phyloP scores from a whole-genome alignment of 2,329 filamentous ascomycete species.

The Diaporthe sp. region DNA sequence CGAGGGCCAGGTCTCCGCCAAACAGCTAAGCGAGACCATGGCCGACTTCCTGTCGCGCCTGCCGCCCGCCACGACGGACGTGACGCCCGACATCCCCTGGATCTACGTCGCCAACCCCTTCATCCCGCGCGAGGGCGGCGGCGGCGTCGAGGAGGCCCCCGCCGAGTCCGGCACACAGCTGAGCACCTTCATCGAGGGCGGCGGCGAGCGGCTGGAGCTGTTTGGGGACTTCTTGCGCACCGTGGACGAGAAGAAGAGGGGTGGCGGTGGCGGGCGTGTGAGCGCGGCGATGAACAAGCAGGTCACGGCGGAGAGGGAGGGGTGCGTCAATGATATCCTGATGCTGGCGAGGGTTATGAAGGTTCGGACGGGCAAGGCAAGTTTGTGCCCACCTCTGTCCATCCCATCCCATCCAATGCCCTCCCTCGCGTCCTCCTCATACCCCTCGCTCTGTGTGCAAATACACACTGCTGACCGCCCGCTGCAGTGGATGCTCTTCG shows the following conservation, averaged over 20 bases:
- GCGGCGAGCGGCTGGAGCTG: conserved; percentile 59
- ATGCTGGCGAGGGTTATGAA: conserved; percentile 67
- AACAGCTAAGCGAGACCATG: conserved; percentile 57
- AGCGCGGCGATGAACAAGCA: conserved; percentile 53
- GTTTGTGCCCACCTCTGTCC: conserved; percentile 1
- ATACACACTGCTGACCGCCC: neutral
- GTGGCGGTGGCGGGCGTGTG: conserved; percentile 42
- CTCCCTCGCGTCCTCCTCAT: conserved; percentile 27
- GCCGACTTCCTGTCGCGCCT: conserved; percentile 72
- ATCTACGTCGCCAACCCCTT: conserved; percentile 79
- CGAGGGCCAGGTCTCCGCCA: conserved; percentile 60
- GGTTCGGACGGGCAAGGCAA: conserved; percentile 74
- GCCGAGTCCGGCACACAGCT: conserved; percentile 58
- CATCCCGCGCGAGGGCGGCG: conserved; percentile 52
- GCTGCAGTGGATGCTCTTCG: conserved; percentile 80
- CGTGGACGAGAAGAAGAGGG: conserved; percentile 46
- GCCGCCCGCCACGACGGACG: conserved; percentile 71
- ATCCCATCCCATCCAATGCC: conserved; percentile 1
- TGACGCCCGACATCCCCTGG: conserved; percentile 65
- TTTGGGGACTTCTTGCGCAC: conserved; percentile 59
- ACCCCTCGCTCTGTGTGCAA: neutral
- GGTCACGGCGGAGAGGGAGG: conserved; percentile 60
- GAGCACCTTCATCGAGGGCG: conserved; percentile 61
- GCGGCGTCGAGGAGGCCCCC: conserved; percentile 61
- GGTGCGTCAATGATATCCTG: conserved; percentile 66